Evolutionary conservation across 768 basidiomycete species (phyloP).

Genomic region (Pilatotrama ljubarskyi): DNA sequence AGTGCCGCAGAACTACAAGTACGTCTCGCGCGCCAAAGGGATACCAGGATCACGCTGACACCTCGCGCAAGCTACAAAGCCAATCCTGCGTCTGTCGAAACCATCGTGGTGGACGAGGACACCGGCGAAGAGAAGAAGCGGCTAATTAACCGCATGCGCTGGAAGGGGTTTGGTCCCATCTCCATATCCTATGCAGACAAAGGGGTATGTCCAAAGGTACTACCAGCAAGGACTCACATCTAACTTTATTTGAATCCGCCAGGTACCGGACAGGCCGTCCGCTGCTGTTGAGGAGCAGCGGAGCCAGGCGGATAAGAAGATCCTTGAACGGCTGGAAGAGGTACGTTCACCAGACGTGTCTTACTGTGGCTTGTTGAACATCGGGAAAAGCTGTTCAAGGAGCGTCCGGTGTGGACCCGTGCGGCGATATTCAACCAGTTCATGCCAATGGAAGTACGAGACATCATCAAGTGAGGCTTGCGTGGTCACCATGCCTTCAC

Average conservation of each 20-base stretch:
- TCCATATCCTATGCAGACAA: conserved; percentile 67
- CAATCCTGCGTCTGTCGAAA: conserved; percentile 70
- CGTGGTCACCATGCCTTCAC: not conserved
- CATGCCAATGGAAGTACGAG: conserved; percentile 59
- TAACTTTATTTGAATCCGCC: not conserved
- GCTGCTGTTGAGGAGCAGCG: conserved; percentile 61
- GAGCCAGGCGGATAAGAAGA: conserved; percentile 50
- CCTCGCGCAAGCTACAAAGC: conserved; percentile 61
- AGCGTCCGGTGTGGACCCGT: conserved; percentile 90
- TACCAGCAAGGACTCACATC: not conserved
- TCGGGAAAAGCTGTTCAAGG: conserved; percentile 56
- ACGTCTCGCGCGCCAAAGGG: conserved; percentile 16
- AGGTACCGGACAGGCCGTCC: conserved; percentile 71
- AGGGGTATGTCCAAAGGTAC: conserved; percentile 38
- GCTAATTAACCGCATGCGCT: conserved; percentile 83
- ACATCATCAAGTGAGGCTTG: conserved; percentile 68
- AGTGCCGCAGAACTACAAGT: conserved; percentile 84
- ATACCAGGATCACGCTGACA: not conserved
- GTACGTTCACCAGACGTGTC: conserved; percentile 34
- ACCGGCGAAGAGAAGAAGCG: conserved; percentile 82
- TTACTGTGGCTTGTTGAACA: not conserved
- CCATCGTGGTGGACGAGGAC: conserved; percentile 66
- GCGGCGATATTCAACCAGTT: conserved; percentile 84
- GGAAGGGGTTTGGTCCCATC: conserved; percentile 80
- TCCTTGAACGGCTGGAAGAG: conserved; percentile 56